phyloP scores from a whole-genome alignment of 2,329 filamentous ascomycete genomes.

The Bipolaris bicolor region DNA sequence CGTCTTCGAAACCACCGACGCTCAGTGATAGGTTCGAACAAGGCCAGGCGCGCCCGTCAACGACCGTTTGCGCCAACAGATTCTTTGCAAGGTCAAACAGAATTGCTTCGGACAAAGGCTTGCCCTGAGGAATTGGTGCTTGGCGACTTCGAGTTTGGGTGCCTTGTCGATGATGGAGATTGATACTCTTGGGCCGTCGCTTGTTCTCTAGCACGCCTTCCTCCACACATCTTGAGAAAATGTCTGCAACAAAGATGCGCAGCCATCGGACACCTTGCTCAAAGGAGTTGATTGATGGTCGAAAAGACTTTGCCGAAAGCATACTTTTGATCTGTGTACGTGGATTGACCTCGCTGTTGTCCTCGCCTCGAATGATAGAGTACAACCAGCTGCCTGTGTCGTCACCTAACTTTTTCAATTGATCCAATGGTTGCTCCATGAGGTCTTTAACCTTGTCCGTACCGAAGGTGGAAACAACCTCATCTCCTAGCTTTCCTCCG shows the following conservation, averaged over 20 bases:
- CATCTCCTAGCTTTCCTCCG: slow-evolving; percentile 93
- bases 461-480: slow-evolving; percentile 78
- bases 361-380: slow-evolving; percentile 82
- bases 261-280: slow-evolving; percentile 87
- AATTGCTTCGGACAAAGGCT: slow-evolving; percentile 70
- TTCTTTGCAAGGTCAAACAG: slow-evolving; percentile 78
- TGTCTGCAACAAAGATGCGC: slow-evolving; percentile 88
- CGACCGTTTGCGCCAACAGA: slow-evolving; percentile 76
- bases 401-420: slow-evolving; percentile 78
- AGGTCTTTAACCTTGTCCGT: slow-evolving; percentile 82
- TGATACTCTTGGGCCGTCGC: slow-evolving; percentile 83
- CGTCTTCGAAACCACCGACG: slow-evolving; percentile 92
- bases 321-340: slow-evolving; percentile 96
- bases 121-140: slow-evolving; percentile 77
- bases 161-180: slow-evolving; percentile 78
- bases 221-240: slow-evolving; percentile 86
- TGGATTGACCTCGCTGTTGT: slow-evolving; percentile 85
- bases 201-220: slow-evolving; percentile 89
- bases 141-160: slow-evolving; percentile 77
- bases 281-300: slow-evolving; percentile 76
- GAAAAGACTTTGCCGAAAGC: slow-evolving; percentile 94
- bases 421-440: slow-evolving; percentile 72
- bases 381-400: slow-evolving; percentile 88
- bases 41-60: slow-evolving; percentile 83
- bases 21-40: slow-evolving; percentile 89